Conservation (phyloP, 2,329 filamentous ascomycete species). For the Phyllosticta capitalensis region DNA sequence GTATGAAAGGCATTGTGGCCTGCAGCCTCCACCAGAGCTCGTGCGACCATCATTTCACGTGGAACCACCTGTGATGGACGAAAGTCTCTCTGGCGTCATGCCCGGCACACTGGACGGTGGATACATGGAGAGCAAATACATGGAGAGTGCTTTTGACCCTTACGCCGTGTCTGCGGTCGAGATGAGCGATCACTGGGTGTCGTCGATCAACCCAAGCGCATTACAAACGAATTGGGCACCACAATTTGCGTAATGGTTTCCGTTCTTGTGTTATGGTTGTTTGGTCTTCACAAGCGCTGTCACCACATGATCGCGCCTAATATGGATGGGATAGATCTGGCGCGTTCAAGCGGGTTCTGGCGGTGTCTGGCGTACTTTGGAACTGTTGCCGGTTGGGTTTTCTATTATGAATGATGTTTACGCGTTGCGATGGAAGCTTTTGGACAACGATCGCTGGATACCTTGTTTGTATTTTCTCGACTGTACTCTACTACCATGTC, state of each 20-base stretch:
- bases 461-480: not conserved
- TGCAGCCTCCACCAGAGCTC: not conserved
- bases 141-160: not conserved
- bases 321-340: constrained; percentile 4
- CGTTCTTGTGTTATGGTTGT: not conserved
- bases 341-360: constrained; percentile 10
- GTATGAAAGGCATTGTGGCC: not conserved
- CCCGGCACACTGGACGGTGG: not conserved
- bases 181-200: constrained; percentile 1
- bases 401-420: not conserved
- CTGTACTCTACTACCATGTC: not conserved
- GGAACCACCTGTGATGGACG: constrained; percentile 1
- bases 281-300: not conserved
- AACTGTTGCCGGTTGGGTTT: not conserved
- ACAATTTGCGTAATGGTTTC: not conserved
- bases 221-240: constrained; percentile 5
- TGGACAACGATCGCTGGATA: not conserved
- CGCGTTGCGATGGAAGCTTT: not conserved
- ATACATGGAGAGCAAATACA: constrained; percentile 3
- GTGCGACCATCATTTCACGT: constrained; percentile 4
- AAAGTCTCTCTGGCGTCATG: not conserved
- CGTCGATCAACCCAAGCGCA: constrained; percentile 9
- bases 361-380: constrained; percentile 1
- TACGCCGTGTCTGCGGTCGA: not conserved
- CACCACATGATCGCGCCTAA: not conserved